Percentiles rank a stretch among this genome's conserved stretches.
Evolutionary conservation across 805 yeast species (phyloP).

Genomic region (Ogataea paraovalis): DNA sequence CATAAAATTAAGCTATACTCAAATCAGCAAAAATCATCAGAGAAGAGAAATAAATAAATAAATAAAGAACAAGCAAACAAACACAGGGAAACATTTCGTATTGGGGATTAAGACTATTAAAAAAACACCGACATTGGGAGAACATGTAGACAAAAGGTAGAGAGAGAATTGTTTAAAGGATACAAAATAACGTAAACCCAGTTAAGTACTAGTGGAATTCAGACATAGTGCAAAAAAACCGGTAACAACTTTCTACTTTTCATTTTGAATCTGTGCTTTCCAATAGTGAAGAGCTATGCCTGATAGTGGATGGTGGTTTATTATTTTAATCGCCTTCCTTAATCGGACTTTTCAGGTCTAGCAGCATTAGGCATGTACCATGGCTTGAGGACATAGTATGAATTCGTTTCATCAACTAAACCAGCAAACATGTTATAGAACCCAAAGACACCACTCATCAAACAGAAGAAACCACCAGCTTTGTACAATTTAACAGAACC

Average conservation of each 20-base stretch:
- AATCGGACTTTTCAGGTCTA: conserved; percentile 12
- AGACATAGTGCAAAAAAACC: too few species aligned
- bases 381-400: conserved; percentile 52
- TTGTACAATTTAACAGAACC: conserved; percentile 30
- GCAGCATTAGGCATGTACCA: conserved; percentile 43
- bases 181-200: too few species aligned
- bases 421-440: conserved; percentile 48
- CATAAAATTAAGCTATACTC: not conserved
- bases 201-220: too few species aligned
- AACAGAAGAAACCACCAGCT: conserved; percentile 49
- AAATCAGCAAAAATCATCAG: not conserved
- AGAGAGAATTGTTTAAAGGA: too few species aligned
- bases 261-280: not conserved
- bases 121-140: too few species aligned
- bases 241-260: too few species aligned
- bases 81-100: not conserved
- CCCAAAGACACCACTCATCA: conserved; percentile 40
- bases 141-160: too few species aligned
- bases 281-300: too few species aligned
- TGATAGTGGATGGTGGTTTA: too few species aligned
- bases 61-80: not conserved
- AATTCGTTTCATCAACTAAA: conserved; percentile 47
- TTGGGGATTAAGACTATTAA: too few species aligned
- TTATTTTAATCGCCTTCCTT: not conserved
- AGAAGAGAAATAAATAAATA: not conserved